Evolutionary conservation across 140 eudicot species (phyloP).

Genomic region (Artemisia princeps): DNA sequence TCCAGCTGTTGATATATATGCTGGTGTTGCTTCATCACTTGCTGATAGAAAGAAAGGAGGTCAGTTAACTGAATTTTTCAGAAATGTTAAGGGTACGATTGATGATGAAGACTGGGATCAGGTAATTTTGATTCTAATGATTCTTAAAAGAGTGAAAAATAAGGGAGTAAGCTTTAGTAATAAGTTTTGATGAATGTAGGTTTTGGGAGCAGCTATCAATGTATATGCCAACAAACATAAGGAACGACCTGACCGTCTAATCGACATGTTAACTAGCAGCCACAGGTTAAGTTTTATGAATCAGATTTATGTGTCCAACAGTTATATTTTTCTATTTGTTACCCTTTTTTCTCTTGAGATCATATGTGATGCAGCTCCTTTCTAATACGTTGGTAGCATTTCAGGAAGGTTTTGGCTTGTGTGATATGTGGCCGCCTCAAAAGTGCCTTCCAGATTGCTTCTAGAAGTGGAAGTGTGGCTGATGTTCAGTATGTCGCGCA

Average conservation of each 20-base stretch:
- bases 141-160: too few species aligned
- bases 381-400: constrained; percentile 21
- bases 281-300: constrained; percentile 53
- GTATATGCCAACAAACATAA: constrained; percentile 96
- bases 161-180: neutral
- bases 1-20: constrained; percentile 97
- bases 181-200: constrained; percentile 39
- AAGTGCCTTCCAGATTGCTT: constrained; percentile 97
- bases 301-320: too few species aligned
- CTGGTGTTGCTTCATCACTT: constrained; percentile 95
- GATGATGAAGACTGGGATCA: constrained; percentile 98
- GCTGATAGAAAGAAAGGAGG: constrained; percentile 93
- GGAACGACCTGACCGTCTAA: constrained; percentile 99
- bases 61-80: constrained; percentile 82
- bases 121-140: constrained; percentile 31
- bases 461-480: constrained; percentile 95
- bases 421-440: constrained; percentile 97
- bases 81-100: constrained; percentile 88
- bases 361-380: neutral
- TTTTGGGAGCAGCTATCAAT: constrained; percentile 93
- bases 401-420: constrained; percentile 98
- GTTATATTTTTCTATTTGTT: neutral
- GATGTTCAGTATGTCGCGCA: constrained; percentile 99
- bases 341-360: neutral
- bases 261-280: constrained; percentile 95